Base-by-base conservation (phyloP, 2,329 filamentous ascomycete genomes). In the Gnomoniopsis sp. region DNA sequence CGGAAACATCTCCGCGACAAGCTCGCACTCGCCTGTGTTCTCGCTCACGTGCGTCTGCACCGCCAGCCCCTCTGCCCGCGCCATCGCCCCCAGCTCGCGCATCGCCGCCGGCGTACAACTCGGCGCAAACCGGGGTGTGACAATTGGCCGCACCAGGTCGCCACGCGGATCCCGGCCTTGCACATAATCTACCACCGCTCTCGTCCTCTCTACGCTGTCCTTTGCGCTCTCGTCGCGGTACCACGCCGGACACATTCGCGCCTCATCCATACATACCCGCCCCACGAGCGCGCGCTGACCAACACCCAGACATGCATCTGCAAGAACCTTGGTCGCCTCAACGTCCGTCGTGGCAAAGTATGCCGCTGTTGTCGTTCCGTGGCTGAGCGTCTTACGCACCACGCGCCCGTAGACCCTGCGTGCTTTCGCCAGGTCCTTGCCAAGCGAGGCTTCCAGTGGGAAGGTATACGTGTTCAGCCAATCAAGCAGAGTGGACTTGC, bases 381-480 rank as follows among this genome's bases (percentile, higher is more conserved):
- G 87, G 22, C 90, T 83, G 12, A 99, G 83, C 0, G 92, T 96
- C 49, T 90, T 86, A 33, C 85, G 79, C 63, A 99, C 84, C 63
- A 90, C 88, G 59, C 88, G 87, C 23, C 82, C 81, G 75, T 98
- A 99, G 62, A 96, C 87, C 38, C 77, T 79, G 15, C 78, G 79
- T 1, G 92, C 91, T 67, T 84, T 86, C 57, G 75, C 64, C 6
- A 86, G 75, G 63, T 50, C 34, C 26, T 19, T 7, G 60, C 44
- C 57, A 3, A 97, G 85, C 11, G 89, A 92, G 1, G 88, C 80
- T 74, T 99, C 95, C 63, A 96, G 83, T 0, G 95, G 95, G 70
- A 98, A 99, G 0, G 95, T 99, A 77, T 99, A 98, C 17, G 81
- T 95, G 67, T 93, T 84, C 6, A 99, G 80, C 95, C 95, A 99